These are phyloP conservation scores for Trypanosoma caninum DNA, from an alignment of 208 protist genomes.

Conservation along the genomic window DNA sequence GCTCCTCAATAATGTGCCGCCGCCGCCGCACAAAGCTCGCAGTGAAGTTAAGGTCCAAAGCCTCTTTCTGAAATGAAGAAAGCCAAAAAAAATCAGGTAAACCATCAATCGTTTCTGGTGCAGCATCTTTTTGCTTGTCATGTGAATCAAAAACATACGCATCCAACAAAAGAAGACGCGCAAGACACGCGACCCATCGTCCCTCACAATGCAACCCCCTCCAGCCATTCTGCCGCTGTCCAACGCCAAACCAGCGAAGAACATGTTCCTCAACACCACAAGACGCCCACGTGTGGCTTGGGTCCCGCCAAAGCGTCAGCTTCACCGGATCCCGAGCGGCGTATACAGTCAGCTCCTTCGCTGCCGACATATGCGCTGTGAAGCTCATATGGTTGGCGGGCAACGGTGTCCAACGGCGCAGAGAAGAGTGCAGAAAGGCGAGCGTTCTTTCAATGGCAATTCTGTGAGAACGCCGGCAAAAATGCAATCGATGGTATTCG, in stretches of 20 bases:
- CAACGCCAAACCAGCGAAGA: slow-evolving; percentile 23
- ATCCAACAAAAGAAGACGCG: slow-evolving; percentile 64
- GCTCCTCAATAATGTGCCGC: slow-evolving; percentile 37
- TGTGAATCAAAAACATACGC: slow-evolving; percentile 33
- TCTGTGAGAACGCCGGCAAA: slow-evolving; percentile 59
- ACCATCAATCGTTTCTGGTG: neutral
- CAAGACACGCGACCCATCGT: slow-evolving; percentile 56
- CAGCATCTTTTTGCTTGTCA: neutral
- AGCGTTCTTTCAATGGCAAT: slow-evolving; percentile 56
- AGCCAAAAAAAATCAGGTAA: slow-evolving; percentile 42
- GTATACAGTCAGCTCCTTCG: slow-evolving; percentile 17
- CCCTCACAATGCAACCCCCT: slow-evolving; percentile 74
- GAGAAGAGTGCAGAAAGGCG: slow-evolving; percentile 27
- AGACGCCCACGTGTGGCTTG: slow-evolving; percentile 12
- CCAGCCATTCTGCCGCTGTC: slow-evolving; percentile 26
- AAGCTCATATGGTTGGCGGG: slow-evolving; percentile 21
- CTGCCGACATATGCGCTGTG: slow-evolving; percentile 19
- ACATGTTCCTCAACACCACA: slow-evolving; percentile 48
- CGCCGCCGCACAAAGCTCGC: slow-evolving; percentile 40
- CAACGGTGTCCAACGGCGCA: slow-evolving; percentile 67
- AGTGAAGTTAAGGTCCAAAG: slow-evolving; percentile 38
- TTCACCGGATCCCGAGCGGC: slow-evolving; percentile 33
- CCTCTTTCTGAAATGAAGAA: slow-evolving; percentile 61
- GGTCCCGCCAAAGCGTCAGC: slow-evolving; percentile 41
- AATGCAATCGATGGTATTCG: slow-evolving; percentile 48